Conservation (phyloP, 2,329 filamentous ascomycete genomes). For the Ophiostoma piceae region DNA sequence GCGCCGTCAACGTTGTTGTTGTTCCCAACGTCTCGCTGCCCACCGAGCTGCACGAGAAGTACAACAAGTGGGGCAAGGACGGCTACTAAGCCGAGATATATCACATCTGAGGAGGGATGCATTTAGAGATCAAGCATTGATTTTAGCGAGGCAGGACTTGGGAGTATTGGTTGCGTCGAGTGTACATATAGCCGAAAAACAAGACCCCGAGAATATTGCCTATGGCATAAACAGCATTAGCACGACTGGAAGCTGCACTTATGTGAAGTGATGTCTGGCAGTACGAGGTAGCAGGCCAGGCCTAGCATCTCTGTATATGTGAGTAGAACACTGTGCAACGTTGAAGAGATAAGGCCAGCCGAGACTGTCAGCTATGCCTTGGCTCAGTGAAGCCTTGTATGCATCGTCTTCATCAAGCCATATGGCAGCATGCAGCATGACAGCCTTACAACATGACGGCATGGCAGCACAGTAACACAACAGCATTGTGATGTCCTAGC, state of each 20-base stretch:
- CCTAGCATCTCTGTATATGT: no score
- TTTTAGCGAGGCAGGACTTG: slow-evolving; percentile 5
- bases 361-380: no score
- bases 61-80: slow-evolving; percentile 99
- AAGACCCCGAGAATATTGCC: neutral
- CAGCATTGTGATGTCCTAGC: no score
- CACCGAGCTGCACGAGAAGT: slow-evolving; percentile 89
- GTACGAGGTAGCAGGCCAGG: no score
- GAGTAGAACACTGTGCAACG: no score
- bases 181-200: slow-evolving; percentile 19
- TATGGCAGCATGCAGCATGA: no score
- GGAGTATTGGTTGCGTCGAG: slow-evolving; percentile 2
- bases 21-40: slow-evolving; percentile 90
- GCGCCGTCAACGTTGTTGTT: slow-evolving; percentile 90
- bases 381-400: no score
- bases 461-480: no score
- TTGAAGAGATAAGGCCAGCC: neutral
- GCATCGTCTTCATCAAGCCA: no score
- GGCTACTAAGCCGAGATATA: slow-evolving; percentile 57
- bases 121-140: slow-evolving; percentile 9
- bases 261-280: neutral
- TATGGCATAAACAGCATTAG: neutral
- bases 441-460: no score
- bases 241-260: neutral
- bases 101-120: neutral